phyloP scores from a whole-genome alignment of 345 rosid species.

The Fremontodendron californicum region DNA sequence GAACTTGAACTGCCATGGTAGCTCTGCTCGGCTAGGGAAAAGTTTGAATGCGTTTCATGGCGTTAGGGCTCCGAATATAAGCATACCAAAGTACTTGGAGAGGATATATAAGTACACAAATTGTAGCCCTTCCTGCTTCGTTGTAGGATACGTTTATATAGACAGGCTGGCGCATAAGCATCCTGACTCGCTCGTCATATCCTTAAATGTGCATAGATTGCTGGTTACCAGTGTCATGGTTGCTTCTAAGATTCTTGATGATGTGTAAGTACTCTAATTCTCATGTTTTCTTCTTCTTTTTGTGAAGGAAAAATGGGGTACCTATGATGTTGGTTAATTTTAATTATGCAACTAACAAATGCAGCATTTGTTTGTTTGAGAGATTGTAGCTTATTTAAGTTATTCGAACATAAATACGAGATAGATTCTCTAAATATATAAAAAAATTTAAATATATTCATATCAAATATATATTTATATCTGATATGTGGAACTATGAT shows the following conservation, averaged over 20 bases:
- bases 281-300: neutral
- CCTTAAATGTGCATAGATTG: constrained; percentile 75
- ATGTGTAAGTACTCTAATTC: constrained; percentile 56
- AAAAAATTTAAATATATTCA: too few species aligned
- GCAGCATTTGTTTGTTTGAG: neutral
- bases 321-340: neutral
- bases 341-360: neutral
- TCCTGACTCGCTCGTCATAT: constrained; percentile 66
- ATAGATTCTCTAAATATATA: too few species aligned
- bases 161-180: constrained; percentile 71
- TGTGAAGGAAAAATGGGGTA: neutral
- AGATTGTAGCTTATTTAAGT: neutral
- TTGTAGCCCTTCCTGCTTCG: constrained; percentile 88
- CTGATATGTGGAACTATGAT: too few species aligned
- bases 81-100: constrained; percentile 74
- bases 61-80: constrained; percentile 67
- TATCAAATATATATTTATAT: too few species aligned
- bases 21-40: constrained; percentile 33
- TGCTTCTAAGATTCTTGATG: constrained; percentile 89
- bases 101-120: constrained; percentile 80
- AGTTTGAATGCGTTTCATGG: constrained; percentile 75
- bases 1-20: neutral
- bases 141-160: constrained; percentile 74
- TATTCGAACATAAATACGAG: too few species aligned
- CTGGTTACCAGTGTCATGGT: constrained; percentile 83